These are phyloP conservation scores for Pseudevernia furfuracea DNA, from an alignment of 495 filamentous ascomycete species.

Conservation along the genomic window DNA sequence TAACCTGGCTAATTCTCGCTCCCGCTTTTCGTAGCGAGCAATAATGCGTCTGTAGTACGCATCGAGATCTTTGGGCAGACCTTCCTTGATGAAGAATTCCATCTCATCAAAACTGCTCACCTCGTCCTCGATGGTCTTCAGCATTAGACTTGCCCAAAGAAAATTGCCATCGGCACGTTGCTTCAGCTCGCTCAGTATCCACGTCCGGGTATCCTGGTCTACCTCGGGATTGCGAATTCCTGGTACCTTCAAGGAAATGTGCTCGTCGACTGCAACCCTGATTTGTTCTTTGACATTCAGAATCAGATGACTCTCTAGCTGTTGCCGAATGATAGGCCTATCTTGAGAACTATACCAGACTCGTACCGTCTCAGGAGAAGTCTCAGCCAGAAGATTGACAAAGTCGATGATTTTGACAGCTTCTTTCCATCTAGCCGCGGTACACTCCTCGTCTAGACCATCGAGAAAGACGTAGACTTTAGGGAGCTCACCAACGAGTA, in stretches of 20 bases:
- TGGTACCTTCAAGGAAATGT: conserved; percentile 4
- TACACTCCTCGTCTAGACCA: conserved; percentile 21
- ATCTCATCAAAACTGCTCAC: conserved; percentile 17
- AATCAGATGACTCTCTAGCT: background rate
- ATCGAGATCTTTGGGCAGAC: conserved; percentile 17
- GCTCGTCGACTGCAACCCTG: conserved; percentile 2
- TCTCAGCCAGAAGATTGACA: conserved; percentile 5
- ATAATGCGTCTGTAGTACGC: conserved; percentile 10
- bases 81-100: conserved; percentile 16
- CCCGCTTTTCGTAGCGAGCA: conserved; percentile 8
- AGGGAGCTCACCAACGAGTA: conserved; percentile 11
- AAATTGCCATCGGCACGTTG: conserved; percentile 17
- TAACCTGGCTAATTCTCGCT: conserved; percentile 5
- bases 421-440: conserved; percentile 1
- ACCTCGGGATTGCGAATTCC: conserved; percentile 7
- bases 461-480: conserved; percentile 19
- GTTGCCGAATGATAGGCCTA: background rate
- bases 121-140: conserved; percentile 13
- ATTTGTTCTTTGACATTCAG: conserved; percentile 11
- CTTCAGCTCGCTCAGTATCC: conserved; percentile 9
- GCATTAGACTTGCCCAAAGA: conserved; percentile 23
- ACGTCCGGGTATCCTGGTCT: conserved; percentile 1
- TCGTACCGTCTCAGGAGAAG: background rate
- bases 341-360: conserved; percentile 23
- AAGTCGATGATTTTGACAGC: conserved; percentile 12